These are phyloP conservation scores for Daedaleopsis nitida DNA, from an alignment of 768 basidiomycete species.

Conservation along the genomic window DNA sequence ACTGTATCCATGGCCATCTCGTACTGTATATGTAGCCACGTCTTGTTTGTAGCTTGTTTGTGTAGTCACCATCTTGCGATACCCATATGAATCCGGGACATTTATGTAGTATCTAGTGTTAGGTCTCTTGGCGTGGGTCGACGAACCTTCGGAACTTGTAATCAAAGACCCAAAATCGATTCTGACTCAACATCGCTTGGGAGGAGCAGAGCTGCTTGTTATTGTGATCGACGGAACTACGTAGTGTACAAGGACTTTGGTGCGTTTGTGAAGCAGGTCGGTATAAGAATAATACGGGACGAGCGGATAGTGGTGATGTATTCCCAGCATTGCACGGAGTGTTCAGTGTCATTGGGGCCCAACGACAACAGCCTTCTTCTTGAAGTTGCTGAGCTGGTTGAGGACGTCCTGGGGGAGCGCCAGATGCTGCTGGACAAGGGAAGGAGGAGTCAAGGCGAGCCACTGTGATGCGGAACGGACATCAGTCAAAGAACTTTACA, in stretches of 20 bases:
- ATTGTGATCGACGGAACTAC: too few species aligned
- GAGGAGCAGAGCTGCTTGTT: too few species aligned
- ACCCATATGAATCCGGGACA: not conserved
- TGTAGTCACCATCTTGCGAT: not conserved
- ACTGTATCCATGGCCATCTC: not conserved
- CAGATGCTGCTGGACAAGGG: slow-evolving; percentile 62
- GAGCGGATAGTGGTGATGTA: too few species aligned
- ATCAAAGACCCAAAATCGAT: too few species aligned
- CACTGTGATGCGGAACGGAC: slow-evolving; percentile 38
- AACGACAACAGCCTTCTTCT: slow-evolving; percentile 14
- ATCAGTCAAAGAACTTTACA: not conserved
- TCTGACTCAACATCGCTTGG: too few species aligned
- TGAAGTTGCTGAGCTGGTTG: slow-evolving; percentile 41
- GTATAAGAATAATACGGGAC: too few species aligned
- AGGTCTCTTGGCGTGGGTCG: too few species aligned
- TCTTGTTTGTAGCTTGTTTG: not conserved
- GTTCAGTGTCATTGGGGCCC: not conserved
- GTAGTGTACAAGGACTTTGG: too few species aligned
- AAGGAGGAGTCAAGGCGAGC: slow-evolving; percentile 59
- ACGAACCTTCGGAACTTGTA: too few species aligned
- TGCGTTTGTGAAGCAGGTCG: too few species aligned
- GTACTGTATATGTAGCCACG: not conserved
- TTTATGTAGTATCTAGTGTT: not conserved
- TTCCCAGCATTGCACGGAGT: too few species aligned
- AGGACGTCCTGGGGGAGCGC: slow-evolving; percentile 54